Evolutionary conservation across 2,329 filamentous ascomycete genomes (phyloP).

Genomic region (Colletotrichum cereale): DNA sequence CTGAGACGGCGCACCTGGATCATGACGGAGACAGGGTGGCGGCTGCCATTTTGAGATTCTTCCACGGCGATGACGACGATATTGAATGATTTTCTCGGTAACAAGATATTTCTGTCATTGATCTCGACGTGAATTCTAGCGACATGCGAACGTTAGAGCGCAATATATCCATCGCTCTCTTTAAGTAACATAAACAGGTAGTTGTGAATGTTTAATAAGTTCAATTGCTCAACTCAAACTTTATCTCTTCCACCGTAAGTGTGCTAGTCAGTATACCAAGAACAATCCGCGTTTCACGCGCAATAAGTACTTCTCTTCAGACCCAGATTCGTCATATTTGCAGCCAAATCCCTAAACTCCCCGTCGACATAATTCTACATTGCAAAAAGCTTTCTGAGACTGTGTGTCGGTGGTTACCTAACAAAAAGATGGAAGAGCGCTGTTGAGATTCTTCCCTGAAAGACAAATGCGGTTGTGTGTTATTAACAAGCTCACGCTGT

Average conservation of each 20-base stretch:
- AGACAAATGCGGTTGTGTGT: too few species aligned
- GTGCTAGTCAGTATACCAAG: not conserved
- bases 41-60: slow-evolving; percentile 73
- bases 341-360: not conserved
- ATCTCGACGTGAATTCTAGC: too few species aligned
- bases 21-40: slow-evolving; percentile 80
- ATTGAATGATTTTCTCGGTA: slow-evolving; percentile 43
- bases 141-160: not conserved
- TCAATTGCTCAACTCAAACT: not conserved
- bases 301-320: not conserved
- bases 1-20: slow-evolving; percentile 69
- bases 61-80: slow-evolving; percentile 61
- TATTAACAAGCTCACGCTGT: too few species aligned
- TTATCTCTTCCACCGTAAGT: not conserved
- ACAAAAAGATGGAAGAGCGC: too few species aligned
- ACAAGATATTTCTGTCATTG: not conserved
- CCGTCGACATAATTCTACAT: not conserved
- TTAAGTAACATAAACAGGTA: not conserved
- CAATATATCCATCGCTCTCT: not conserved
- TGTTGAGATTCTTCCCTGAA: too few species aligned
- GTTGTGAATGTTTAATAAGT: not conserved
- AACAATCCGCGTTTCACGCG: not conserved
- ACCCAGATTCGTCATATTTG: not conserved
- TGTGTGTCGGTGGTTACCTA: too few species aligned
- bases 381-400: not conserved